Conservation (phyloP, 768 basidiomycete species). For the Rossbeevera mucosa region DNA sequence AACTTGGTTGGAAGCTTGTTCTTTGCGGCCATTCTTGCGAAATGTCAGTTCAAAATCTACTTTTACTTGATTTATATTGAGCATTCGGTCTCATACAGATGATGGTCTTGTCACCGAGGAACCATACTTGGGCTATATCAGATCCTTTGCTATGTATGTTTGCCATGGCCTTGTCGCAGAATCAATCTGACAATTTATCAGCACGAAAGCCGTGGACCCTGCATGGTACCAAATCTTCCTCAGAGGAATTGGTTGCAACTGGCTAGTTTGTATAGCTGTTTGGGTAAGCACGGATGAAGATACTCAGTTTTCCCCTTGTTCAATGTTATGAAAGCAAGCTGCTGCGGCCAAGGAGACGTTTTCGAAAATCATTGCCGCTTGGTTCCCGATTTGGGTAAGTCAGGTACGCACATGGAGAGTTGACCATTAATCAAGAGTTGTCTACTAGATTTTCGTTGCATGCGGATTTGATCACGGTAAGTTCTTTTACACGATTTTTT, state of each 20-base stretch:
- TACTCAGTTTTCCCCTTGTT: background rate
- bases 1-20: conserved; percentile 68
- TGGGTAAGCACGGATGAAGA: conserved; percentile 48
- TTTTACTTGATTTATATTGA: conserved; percentile 2
- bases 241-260: conserved; percentile 74
- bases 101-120: conserved; percentile 53
- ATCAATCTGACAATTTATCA: conserved; percentile 21
- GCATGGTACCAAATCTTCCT: conserved; percentile 71
- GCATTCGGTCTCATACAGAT: conserved; percentile 33
- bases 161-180: background rate
- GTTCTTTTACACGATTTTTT: conserved; percentile 5
- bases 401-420: background rate
- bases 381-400: conserved; percentile 73
- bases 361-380: conserved; percentile 64
- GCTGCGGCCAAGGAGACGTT: conserved; percentile 60
- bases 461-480: conserved; percentile 68
- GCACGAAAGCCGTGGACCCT: conserved; percentile 60
- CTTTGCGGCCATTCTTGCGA: conserved; percentile 63
- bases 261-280: conserved; percentile 67
- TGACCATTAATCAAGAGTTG: background rate
- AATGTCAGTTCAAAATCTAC: conserved; percentile 40
- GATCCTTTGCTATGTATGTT: conserved; percentile 53
- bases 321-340: conserved; percentile 49
- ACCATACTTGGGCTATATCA: conserved; percentile 55
- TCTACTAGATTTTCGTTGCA: conserved; percentile 57